A percentile compares a stretch with the other conserved stretches of the same genome.
Evolutionary conservation across 805 yeast species (phyloP).

Genomic region (Aciculoconidium aculeatum): DNA sequence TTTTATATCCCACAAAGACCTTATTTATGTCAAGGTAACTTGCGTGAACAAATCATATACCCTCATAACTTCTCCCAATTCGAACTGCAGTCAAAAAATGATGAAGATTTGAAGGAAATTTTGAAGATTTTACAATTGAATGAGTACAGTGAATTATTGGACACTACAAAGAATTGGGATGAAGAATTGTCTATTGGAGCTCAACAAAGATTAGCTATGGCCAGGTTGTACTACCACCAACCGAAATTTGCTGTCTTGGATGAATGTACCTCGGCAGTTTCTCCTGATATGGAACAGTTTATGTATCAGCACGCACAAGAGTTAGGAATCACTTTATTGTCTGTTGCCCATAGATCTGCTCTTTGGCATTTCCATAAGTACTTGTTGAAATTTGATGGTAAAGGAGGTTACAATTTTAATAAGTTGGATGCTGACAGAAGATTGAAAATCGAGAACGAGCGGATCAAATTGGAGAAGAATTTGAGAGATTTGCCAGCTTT

Average conservation of each 20-base stretch:
- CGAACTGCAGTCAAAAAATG: slow-evolving; percentile 36
- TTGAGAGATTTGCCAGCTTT: slow-evolving; percentile 67
- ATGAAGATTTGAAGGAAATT: slow-evolving; percentile 47
- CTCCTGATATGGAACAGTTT: slow-evolving; percentile 83
- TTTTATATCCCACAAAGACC: slow-evolving; percentile 93
- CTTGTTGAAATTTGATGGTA: slow-evolving; percentile 81
- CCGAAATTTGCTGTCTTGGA: slow-evolving; percentile 94
- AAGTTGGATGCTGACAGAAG: slow-evolving; percentile 69
- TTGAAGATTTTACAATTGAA: slow-evolving; percentile 54
- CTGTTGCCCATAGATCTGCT: slow-evolving; percentile 90
- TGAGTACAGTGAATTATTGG: slow-evolving; percentile 37
- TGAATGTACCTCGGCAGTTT: slow-evolving; percentile 92
- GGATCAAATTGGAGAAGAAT: slow-evolving; percentile 60
- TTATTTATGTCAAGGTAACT: slow-evolving; percentile 71
- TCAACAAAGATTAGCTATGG: slow-evolving; percentile 91
- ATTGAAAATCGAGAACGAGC: slow-evolving; percentile 70
- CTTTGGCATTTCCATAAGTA: slow-evolving; percentile 88
- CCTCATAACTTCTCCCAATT: slow-evolving; percentile 68
- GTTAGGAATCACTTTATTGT: slow-evolving; percentile 72
- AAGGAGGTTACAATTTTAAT: slow-evolving; percentile 58
- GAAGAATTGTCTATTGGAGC: slow-evolving; percentile 87
- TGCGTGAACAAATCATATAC: slow-evolving; percentile 84
- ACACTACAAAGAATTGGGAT: slow-evolving; percentile 75
- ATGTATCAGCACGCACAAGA: slow-evolving; percentile 81
- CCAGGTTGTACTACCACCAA: slow-evolving; percentile 81